These are phyloP conservation scores for Acacia acuminata DNA, from an alignment of 306 rosid species.

Conservation along the genomic window DNA sequence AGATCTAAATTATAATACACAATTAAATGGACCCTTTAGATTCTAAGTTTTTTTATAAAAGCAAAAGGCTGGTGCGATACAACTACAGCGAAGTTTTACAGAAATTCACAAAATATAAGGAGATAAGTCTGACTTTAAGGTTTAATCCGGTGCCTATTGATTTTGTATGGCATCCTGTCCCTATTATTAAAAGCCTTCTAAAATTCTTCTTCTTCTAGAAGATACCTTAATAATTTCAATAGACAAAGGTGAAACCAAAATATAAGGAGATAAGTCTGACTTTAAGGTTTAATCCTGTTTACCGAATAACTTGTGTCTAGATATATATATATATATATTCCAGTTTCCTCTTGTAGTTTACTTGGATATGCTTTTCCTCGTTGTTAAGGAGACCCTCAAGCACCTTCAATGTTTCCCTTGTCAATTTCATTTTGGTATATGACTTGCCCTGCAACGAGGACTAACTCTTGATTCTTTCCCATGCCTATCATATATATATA, in stretches of 20 bases:
- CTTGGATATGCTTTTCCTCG: constrained; percentile 41
- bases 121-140: too few species aligned
- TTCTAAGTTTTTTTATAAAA: too few species aligned
- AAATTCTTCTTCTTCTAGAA: too few species aligned
- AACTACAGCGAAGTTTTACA: too few species aligned
- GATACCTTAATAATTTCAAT: too few species aligned
- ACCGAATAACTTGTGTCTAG: neutral
- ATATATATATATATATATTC: neutral
- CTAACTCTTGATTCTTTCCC: constrained; percentile 29
- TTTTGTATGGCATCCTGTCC: too few species aligned
- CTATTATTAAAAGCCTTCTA: too few species aligned
- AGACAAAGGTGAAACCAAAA: neutral
- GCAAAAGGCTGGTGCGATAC: too few species aligned
- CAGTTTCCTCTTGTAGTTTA: neutral
- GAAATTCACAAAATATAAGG: too few species aligned
- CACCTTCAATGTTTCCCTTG: constrained; percentile 48
- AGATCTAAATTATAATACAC: too few species aligned
- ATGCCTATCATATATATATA: neutral
- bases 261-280: neutral
- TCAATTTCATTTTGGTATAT: constrained; percentile 53
- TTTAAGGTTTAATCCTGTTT: neutral
- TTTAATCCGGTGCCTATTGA: too few species aligned
- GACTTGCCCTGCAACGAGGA: constrained; percentile 39
- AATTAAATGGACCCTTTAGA: too few species aligned
- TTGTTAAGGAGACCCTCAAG: constrained; percentile 21